These are phyloP conservation scores for Phytophthora hybrid DNA, from an alignment of 352 stramenopile genomes.

Conservation along the genomic window DNA sequence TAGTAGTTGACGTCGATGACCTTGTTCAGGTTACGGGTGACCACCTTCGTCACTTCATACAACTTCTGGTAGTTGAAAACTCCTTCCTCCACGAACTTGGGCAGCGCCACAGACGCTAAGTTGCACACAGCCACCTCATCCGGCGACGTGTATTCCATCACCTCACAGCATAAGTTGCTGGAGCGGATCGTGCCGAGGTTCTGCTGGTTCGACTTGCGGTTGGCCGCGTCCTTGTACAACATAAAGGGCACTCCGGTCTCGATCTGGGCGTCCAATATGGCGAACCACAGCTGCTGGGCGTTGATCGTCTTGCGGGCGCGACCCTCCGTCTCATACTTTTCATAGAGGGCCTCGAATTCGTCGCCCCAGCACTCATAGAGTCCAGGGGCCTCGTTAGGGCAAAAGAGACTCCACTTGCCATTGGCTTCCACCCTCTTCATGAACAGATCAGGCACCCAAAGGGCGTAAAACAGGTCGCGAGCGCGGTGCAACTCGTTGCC, in stretches of 20 bases:
- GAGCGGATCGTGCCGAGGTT: slow-evolving; percentile 99
- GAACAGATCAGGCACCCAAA: slow-evolving; percentile 99
- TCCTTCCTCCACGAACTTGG: slow-evolving; percentile 93
- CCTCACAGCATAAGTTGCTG: slow-evolving; percentile 99
- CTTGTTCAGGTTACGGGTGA: slow-evolving; percentile 98
- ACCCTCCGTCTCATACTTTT: slow-evolving; percentile 97
- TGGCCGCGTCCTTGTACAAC: slow-evolving; percentile 99
- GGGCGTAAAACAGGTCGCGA: slow-evolving; percentile 98
- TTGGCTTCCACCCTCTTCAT: slow-evolving; percentile 99
- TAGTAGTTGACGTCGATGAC: slow-evolving; percentile 99
- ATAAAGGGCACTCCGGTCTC: slow-evolving; percentile 99
- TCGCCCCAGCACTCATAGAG: slow-evolving; percentile 95
- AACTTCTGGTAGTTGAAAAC: slow-evolving; percentile 97
- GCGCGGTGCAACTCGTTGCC: slow-evolving; percentile 98
- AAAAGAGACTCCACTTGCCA: slow-evolving; percentile 98
- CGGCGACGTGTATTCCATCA: slow-evolving; percentile 98
- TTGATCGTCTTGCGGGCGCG: slow-evolving; percentile 96
- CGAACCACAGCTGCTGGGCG: slow-evolving; percentile 98
- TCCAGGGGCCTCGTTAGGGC: slow-evolving; percentile 97
- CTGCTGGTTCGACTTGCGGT: slow-evolving; percentile 99
- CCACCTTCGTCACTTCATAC: slow-evolving; percentile 95
- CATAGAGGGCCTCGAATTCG: slow-evolving; percentile 97
- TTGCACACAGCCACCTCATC: slow-evolving; percentile 99
- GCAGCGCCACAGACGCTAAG: slow-evolving; percentile 97
- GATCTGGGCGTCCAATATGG: slow-evolving; percentile 98